Conservation (phyloP, 495 filamentous ascomycete genomes). For the Massariosphaeria phaeospora region DNA sequence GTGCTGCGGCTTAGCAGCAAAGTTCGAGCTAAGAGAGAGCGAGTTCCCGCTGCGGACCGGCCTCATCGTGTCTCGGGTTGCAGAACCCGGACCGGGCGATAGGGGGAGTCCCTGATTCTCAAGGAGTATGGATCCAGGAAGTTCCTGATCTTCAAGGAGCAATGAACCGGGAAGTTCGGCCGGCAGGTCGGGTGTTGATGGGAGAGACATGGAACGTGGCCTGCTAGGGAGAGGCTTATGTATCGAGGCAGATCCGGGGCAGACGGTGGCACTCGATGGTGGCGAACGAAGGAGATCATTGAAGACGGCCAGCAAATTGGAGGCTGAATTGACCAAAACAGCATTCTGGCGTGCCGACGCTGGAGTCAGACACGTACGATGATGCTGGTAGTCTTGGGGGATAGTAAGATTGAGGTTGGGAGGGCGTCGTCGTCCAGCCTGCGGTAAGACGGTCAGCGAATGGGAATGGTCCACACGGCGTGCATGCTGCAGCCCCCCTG, state of each 20-base stretch:
- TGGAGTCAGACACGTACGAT: slow-evolving; percentile 15
- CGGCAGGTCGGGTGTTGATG: slow-evolving; percentile 32
- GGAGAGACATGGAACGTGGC: slow-evolving; percentile 38
- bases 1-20: slow-evolving; percentile 25
- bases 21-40: slow-evolving; percentile 23
- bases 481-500: slow-evolving; percentile 19
- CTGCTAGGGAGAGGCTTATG: slow-evolving; percentile 35
- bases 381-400: slow-evolving; percentile 18
- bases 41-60: slow-evolving; percentile 27
- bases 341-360: slow-evolving; percentile 37
- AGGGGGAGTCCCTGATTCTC: slow-evolving; percentile 34
- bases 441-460: slow-evolving; percentile 26
- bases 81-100: slow-evolving; percentile 21
- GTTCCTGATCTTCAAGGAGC: slow-evolving; percentile 37
- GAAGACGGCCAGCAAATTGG: slow-evolving; percentile 38
- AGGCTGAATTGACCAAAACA: slow-evolving; percentile 36
- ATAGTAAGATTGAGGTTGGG: slow-evolving; percentile 31
- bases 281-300: slow-evolving; percentile 41
- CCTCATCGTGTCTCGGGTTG: slow-evolving; percentile 25
- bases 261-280: slow-evolving; percentile 29
- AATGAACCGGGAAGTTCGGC: slow-evolving; percentile 40
- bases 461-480: slow-evolving; percentile 25
- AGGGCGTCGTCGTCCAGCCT: slow-evolving; percentile 24
- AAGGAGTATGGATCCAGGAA: slow-evolving; percentile 38
- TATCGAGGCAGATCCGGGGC: slow-evolving; percentile 23